These are phyloP conservation scores for Tetrahymena thermophila DNA, from an alignment of 73 alveolate species.

Conservation along the genomic window DNA sequence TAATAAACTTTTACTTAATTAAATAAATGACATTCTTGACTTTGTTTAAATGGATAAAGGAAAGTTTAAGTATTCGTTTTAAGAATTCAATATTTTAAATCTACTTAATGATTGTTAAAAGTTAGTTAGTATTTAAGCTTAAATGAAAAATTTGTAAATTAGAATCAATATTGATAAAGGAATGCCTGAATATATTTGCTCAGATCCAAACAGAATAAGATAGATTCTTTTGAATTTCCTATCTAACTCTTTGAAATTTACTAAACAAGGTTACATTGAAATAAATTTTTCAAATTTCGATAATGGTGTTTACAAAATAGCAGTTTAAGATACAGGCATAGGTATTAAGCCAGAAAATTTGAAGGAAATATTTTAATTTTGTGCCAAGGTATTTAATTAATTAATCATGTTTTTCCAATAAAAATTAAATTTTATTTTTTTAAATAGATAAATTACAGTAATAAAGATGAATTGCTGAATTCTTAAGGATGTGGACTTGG, in stretches of 20 bases:
- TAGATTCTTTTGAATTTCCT: background rate
- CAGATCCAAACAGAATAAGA: background rate
- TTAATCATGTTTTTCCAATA: background rate
- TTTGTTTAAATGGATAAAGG: constrained; percentile 15
- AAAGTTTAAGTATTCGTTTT: background rate
- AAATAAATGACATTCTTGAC: constrained; percentile 37
- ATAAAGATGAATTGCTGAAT: background rate
- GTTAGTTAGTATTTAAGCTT: background rate
- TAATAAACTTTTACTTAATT: background rate
- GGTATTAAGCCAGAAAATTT: background rate
- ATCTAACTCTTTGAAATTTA: background rate
- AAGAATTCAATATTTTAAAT: background rate
- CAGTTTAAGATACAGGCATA: background rate
- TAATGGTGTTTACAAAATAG: background rate
- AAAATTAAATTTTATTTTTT: background rate
- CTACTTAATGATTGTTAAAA: background rate
- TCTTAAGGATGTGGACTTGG: background rate
- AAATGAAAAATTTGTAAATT: background rate
- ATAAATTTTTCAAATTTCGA: background rate
- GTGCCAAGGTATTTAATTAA: background rate
- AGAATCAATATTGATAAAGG: background rate
- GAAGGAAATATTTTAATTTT: background rate
- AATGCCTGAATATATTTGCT: background rate
- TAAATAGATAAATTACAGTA: background rate
- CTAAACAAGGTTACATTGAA: background rate